Percentiles rank a stretch among this genome's conserved stretches.
Conservation (phyloP, 495 filamentous ascomycete species). For the Daldinia loculata region DNA sequence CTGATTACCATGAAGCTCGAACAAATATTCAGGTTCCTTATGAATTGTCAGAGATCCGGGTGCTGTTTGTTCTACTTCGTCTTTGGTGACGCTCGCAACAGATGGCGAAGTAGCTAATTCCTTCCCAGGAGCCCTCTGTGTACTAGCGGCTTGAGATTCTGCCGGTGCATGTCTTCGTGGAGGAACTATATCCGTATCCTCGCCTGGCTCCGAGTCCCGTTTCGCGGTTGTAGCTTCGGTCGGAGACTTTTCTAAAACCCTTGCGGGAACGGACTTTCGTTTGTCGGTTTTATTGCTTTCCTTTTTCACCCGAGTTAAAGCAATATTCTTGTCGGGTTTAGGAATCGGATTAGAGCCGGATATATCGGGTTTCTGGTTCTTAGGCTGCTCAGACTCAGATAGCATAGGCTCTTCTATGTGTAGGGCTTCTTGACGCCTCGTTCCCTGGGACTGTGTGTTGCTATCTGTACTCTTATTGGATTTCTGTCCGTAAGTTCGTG, state of each 20-base stretch:
- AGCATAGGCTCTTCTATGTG: not conserved
- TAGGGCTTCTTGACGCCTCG: not conserved
- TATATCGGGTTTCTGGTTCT: not conserved
- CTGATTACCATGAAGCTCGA: not conserved
- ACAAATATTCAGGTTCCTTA: not conserved
- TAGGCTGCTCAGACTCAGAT: not conserved
- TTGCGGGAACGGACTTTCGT: not conserved
- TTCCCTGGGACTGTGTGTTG: not conserved
- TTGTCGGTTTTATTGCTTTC: not conserved
- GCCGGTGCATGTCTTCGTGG: not conserved
- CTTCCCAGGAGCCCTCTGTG: not conserved
- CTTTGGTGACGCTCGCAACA: not conserved
- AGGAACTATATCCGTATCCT: not conserved
- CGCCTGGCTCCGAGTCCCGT: not conserved
- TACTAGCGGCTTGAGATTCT: not conserved
- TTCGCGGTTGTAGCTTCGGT: not conserved
- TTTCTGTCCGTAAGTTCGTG: conserved; percentile 13
- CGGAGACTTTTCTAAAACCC: not conserved
- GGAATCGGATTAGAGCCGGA: not conserved
- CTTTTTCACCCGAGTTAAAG: not conserved
- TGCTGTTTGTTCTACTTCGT: not conserved
- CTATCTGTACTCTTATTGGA: not conserved
- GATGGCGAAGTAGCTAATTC: not conserved
- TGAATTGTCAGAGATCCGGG: not conserved
- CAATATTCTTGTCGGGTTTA: not conserved